Conservation (phyloP, 495 filamentous ascomycete species). For the Apiosordaria backusii region DNA sequence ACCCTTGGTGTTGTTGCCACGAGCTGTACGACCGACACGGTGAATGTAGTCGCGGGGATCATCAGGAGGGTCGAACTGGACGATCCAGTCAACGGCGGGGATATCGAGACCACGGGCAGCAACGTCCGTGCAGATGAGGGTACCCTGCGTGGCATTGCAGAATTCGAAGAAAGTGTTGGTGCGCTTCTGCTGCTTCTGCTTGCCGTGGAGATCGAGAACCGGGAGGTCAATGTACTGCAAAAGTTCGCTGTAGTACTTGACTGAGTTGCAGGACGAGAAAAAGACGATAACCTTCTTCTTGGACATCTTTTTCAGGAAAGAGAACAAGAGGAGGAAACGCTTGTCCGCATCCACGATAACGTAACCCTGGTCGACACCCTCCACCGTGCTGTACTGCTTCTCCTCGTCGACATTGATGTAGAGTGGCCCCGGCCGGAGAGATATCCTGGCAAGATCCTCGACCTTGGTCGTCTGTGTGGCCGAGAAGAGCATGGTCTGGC, state of each 20-base stretch:
- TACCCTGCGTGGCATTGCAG: slow-evolving; percentile 87
- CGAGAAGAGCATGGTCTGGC: slow-evolving; percentile 96
- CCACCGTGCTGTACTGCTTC: slow-evolving; percentile 63
- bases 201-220: slow-evolving; percentile 83
- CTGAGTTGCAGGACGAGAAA: slow-evolving; percentile 88
- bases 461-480: slow-evolving; percentile 98
- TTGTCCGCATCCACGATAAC: slow-evolving; percentile 90
- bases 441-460: slow-evolving; percentile 92
- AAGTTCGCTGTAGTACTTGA: slow-evolving; percentile 91
- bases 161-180: slow-evolving; percentile 99
- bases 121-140: slow-evolving; percentile 93
- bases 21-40: slow-evolving; percentile 90
- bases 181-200: slow-evolving; percentile 95
- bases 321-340: slow-evolving; percentile 90
- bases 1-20: slow-evolving; percentile 79
- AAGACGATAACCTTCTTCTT: slow-evolving; percentile 98
- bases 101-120: slow-evolving; percentile 94
- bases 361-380: slow-evolving; percentile 92
- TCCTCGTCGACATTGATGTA: slow-evolving; percentile 86
- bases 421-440: slow-evolving; percentile 82
- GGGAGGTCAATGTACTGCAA: slow-evolving; percentile 95
- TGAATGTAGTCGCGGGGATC: slow-evolving; percentile 93
- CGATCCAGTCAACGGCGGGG: slow-evolving; percentile 89
- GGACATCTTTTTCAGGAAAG: slow-evolving; percentile 85
- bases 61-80: slow-evolving; percentile 93